Evolutionary conservation across 805 yeast genomes (phyloP), one percentile per base, ranked within the genome.

Genomic region (Zygosaccharomyces siamensis): DNA sequence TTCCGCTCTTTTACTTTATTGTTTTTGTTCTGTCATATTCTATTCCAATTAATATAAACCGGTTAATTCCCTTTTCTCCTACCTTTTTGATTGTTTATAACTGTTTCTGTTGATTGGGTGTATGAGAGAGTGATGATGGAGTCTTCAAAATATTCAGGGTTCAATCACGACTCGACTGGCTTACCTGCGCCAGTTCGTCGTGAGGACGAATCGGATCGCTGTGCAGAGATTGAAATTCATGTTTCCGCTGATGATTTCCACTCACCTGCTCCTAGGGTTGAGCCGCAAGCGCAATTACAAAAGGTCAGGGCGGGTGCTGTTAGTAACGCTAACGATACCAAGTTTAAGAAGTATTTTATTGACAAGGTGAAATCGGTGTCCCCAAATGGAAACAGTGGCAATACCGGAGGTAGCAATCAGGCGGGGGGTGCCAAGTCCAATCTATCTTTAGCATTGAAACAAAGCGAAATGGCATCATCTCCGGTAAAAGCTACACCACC

Each of bases 401-500:
- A 18, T 12, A 23, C 12, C 26, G 11, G 16, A 14, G 18, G 27
- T 27, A 4, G 28, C 30, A 30, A 33, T 38, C 14, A 20, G 39
- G n/a, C 49, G 41, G 32, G 27, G 41, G 12, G 45, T 35, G 10
- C 47, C 46, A 26, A 48, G 35, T 61, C 66, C n/a, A 61, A 60
- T 33, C 48, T 61, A 23, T 61, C 66, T 14, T 45, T 61, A 37
- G 66, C 66, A 16, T 39, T 61, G 20, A 58, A 60, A 35, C 48
- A 46, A 20, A 32, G 31, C 6, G 44, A 28, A 21, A 36, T 26
- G 26, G 43, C 35, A 16, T 33, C 37, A 14, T 33, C 37, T 28
- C 26, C 39, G 7, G 35, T 23, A n/a, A 32, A 23, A 7, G 31
- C 37, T 7, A 32, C 12, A 27, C 43, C 31, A 10, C 35, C 27